phyloP scores from a whole-genome alignment of 768 basidiomycete species.

The Saitozyma podzolica region DNA sequence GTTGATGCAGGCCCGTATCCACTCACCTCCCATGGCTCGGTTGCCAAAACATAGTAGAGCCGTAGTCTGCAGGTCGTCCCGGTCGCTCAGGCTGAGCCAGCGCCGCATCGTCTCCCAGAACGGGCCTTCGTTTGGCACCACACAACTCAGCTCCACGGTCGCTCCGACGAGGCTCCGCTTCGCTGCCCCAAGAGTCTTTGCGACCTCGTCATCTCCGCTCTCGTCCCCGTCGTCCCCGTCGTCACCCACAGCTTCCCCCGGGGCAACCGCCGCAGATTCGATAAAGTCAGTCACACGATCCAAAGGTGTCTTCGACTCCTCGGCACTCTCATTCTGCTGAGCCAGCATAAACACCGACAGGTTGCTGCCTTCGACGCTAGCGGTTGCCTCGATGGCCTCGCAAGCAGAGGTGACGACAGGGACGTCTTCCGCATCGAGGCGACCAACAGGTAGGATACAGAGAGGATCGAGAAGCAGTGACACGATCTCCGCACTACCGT shows the following conservation, averaged over 20 bases:
- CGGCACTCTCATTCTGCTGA: background rate
- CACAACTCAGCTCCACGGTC: conserved; percentile 21
- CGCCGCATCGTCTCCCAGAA: conserved; percentile 29
- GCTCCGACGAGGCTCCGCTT: conserved; percentile 16
- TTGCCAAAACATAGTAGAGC: conserved; percentile 44
- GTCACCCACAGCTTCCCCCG: background rate
- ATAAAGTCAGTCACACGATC: background rate
- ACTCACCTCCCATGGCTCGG: conserved; percentile 33
- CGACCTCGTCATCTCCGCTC: background rate
- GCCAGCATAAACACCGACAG: background rate
- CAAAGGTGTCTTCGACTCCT: background rate
- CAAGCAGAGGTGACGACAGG: background rate
- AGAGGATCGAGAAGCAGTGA: background rate
- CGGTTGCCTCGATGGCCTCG: background rate
- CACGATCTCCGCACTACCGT: background rate
- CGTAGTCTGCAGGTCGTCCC: conserved; percentile 32
- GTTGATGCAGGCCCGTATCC: background rate
- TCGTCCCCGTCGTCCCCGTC: conserved; percentile 2
- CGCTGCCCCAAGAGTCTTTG: background rate
- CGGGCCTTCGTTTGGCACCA: background rate
- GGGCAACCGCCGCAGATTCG: background rate
- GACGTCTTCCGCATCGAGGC: no score
- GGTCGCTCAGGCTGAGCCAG: conserved; percentile 19
- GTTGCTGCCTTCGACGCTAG: background rate
- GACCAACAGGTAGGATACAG: no score